Base-by-base conservation (phyloP, 106 monocot species). In the Hemerocallis citrina region DNA sequence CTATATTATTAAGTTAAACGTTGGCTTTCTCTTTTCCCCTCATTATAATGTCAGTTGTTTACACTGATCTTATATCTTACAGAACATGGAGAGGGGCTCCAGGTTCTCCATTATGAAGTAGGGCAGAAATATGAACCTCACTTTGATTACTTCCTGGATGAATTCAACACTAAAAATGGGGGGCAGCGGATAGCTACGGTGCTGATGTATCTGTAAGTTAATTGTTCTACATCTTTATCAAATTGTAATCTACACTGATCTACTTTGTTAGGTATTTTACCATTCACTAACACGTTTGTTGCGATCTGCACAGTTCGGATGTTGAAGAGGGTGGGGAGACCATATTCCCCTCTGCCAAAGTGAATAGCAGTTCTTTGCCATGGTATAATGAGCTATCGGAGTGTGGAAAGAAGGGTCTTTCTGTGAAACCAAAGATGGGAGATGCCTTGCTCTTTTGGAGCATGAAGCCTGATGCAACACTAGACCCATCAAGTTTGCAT, bases 91-190 rank as follows among this genome's bases (percentile, higher is more conserved):
- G 86, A 86, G 65, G 86, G 86, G 5, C 81, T 86, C 27, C 86
- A 86, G 57, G 34, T 86, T 75, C 71, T 86, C 19, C 86, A 86
- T 67, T 86, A 86, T 66, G 86, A 86, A 75, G 74, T 72, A 45
- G 86, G 86, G 40, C 86, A 86, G 57, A 86, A 86, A 65, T 86
- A 86, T 62, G 86, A 86, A 48, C 75, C 86, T 55, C 86, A 86
- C 45, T 78, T 50, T 57, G 86, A 86, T 36, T 86, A 86, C 66
- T 86, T 86, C 43, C 42, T 57, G 10, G 81, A 86, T 59, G 78
- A 86, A 40, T 68, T 72, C 35, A 86, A 86, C 60, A 86, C 78
- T 17, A 75, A 59, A 57, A 81, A 81, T 66, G 86, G 86, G 20
- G 86, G 86, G 8, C 86, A 86, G 54, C 61, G 86, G 31, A 86